Evolutionary conservation across 306 rosid genomes (phyloP).

Genomic region (Hippophae tibetana): DNA sequence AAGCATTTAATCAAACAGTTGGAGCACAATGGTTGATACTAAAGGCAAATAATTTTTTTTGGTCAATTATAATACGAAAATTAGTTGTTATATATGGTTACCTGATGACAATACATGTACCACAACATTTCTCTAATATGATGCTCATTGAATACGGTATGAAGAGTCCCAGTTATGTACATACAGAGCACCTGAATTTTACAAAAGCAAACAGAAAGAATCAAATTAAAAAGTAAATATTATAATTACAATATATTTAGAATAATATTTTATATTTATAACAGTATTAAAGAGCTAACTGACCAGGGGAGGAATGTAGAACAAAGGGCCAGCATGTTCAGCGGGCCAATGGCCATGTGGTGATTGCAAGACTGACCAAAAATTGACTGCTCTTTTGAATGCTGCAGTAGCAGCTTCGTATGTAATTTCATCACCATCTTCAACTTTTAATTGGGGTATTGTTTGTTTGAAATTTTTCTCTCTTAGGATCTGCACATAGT

Average conservation of each 20-base stretch:
- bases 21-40: too few species aligned
- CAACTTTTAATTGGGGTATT: conserved; percentile 28
- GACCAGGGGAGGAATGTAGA: conserved; percentile 56
- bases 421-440: conserved; percentile 36
- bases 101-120: conserved; percentile 60
- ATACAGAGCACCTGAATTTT: conserved; percentile 46
- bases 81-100: background rate
- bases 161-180: conserved; percentile 49
- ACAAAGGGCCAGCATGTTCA: conserved; percentile 52
- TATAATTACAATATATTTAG: background rate
- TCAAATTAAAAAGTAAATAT: too few species aligned
- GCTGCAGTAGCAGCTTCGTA: conserved; percentile 21
- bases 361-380: conserved; percentile 45
- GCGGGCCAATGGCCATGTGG: conserved; percentile 90
- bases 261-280: background rate
- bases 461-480: conserved; percentile 50
- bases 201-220: too few species aligned
- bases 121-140: conserved; percentile 47
- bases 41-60: too few species aligned
- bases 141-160: conserved; percentile 32
- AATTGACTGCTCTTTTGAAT: conserved; percentile 36
- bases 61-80: too few species aligned
- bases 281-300: background rate
- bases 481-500: conserved; percentile 27
- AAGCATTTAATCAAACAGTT: too few species aligned